These are phyloP conservation scores for Arthrobotrys musiformis DNA, from an alignment of 2,329 filamentous ascomycete species.

Conservation along the genomic window DNA sequence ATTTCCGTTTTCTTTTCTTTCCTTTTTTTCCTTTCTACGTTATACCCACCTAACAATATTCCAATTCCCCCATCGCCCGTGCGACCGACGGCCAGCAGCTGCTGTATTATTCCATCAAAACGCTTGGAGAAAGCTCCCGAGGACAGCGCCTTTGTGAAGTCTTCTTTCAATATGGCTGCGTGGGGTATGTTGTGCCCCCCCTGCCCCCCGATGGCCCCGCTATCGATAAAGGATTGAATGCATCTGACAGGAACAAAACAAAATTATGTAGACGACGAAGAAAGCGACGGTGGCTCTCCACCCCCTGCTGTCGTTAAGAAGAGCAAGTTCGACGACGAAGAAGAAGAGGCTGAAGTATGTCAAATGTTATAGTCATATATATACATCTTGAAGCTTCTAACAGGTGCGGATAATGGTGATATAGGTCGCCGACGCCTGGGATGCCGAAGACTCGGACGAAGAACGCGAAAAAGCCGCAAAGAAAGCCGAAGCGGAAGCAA, in stretches of 20 bases:
- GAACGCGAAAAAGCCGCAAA: conserved; percentile 95
- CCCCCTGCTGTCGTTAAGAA: conserved; percentile 29
- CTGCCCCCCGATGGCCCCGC: conserved; percentile 17
- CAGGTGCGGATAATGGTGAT: conserved; percentile 18
- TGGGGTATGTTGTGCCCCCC: conserved; percentile 40
- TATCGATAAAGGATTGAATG: conserved; percentile 23
- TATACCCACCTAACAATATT: background rate
- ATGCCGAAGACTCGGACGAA: conserved; percentile 95
- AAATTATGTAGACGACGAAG: conserved; percentile 63
- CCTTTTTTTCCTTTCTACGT: background rate
- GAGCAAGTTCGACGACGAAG: conserved; percentile 89
- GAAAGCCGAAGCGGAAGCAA: conserved; percentile 84
- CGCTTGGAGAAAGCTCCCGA: background rate
- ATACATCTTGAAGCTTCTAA: background rate
- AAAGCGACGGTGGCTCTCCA: conserved; percentile 68
- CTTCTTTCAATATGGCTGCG: conserved; percentile 40
- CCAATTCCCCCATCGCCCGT: background rate
- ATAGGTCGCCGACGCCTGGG: conserved; percentile 94
- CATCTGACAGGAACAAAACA: background rate
- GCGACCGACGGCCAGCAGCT: background rate
- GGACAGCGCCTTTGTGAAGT: background rate
- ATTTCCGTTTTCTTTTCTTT: background rate
- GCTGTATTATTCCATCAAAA: background rate
- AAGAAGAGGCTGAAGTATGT: conserved; percentile 82
- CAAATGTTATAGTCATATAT: background rate